Base-by-base conservation (phyloP, 78 protist genomes). In the Polysphondylium violaceum region DNA sequence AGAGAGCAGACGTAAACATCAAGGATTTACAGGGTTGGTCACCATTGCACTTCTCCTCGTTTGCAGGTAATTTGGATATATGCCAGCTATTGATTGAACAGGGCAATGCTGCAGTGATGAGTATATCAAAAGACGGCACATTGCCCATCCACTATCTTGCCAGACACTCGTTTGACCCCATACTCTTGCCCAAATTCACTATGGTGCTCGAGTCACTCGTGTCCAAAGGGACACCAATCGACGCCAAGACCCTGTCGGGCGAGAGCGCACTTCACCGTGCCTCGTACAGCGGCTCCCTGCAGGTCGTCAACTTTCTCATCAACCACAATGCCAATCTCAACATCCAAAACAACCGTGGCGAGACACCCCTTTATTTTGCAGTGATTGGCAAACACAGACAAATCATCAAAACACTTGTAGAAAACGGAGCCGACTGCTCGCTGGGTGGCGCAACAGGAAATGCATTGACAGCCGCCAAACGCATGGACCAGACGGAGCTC, bases 21-120 rank as follows among this genome's bases (percentile, higher is more conserved):
- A 83, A 83, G 23, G 91, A 83, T 27, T 1, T 21, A 7, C 91
- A 83, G 64, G 91, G 91, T n/a, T 83, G 91, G 91, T 55, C 81
- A 17, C 79, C 91, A 31, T 63, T 83, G 29, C 91, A 83, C 64
- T 83, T 83, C 47, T 25, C 91, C 2, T n/a, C 91, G 8, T 83
- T 64, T 43, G 78, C 91, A 3, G 91, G 91, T 43, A 83, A 61
- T 33, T 53, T 83, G 0, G 91, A 83, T 2, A 69, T 83, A 1
- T 83, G 91, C 33, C 79, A 69, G 3, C 31, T 83, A 29, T 50
- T 83, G 0, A 56, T 83, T 0, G 91, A 83, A 14, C 77, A 83
- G 27, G 91, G 91, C 27, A 64, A 78, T 31, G 91, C 91, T 12
- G 78, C 91, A 1, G 91, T 83, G 8, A 17, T 83, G 55, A 27